phyloP scores from a whole-genome alignment of 306 rosid species.

The Begonia loranthoides region DNA sequence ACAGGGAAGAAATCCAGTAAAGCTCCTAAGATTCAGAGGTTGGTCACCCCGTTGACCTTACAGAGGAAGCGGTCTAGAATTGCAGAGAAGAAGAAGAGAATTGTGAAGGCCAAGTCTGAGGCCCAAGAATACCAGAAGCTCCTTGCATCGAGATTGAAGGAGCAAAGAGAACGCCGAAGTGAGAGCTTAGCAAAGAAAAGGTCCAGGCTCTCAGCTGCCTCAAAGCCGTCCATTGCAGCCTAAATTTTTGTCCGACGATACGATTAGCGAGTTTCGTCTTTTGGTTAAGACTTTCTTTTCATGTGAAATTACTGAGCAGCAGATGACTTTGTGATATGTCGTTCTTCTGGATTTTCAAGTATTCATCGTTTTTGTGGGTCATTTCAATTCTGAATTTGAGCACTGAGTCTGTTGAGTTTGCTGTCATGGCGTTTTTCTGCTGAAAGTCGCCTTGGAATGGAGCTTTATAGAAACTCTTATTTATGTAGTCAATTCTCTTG shows the following conservation, averaged over 20 bases:
- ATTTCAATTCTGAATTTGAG: too few relatives aligned
- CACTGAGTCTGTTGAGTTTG: too few relatives aligned
- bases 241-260: conserved; percentile 1
- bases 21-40: conserved; percentile 56
- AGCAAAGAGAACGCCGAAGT: conserved; percentile 51
- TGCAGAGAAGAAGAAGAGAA: conserved; percentile 50
- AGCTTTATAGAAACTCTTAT: too few relatives aligned
- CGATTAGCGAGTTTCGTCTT: too few relatives aligned
- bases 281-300: too few relatives aligned
- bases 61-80: conserved; percentile 47
- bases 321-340: too few relatives aligned
- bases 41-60: conserved; percentile 51
- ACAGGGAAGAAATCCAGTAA: conserved; percentile 45
- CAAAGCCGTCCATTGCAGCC: conserved; percentile 38
- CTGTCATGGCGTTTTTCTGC: too few relatives aligned
- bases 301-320: too few relatives aligned
- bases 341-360: too few relatives aligned
- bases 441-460: too few relatives aligned
- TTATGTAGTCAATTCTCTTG: too few relatives aligned
- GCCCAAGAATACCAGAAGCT: conserved; percentile 57
- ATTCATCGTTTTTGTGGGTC: too few relatives aligned
- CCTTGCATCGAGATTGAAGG: conserved; percentile 46
- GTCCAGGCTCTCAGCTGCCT: conserved; percentile 45
- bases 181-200: conserved; percentile 58
- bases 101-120: conserved; percentile 40